Base-by-base conservation (phyloP, 371 early-diverging fungal species). In the Rhizopus delemar region DNA sequence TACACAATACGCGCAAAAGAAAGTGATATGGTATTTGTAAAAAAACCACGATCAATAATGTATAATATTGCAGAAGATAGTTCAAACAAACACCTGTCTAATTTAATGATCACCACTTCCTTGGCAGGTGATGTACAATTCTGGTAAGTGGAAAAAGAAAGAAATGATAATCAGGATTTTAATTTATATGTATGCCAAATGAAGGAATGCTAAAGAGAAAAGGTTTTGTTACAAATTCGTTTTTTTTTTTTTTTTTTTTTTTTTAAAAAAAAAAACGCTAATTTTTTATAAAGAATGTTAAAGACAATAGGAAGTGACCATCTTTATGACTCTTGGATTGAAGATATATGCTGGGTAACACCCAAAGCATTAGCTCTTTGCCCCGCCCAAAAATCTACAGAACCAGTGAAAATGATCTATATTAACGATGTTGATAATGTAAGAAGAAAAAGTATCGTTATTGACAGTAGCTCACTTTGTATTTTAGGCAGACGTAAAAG, bases 91-190 rank as follows among this genome's bases (percentile, higher is more conserved):
- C 53, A 55, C 0, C 50, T 74, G 50, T 36, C 53, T 32, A 60
- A 77, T 49, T 13, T 73, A 2, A 53, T 77, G 72, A 62, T 74
- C 11, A 35, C 72, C 0, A 67, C 77, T 1, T 64, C 66, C 0
- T 38, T 77, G 16, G 68, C 67, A 41, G 77, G 77, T 11, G 71
- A 75, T 29, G 58, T 72, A 13, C 70, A 72, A 7, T 72, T 72
- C 32, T 76, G 76, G 76, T 66, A 70, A 58, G 38, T n/a, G 29
- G 11, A 28, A 16, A 22, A 6, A 22, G 16, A 7, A 49, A 31
- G 35, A 35, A 34, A 41, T 22, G 22, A 22, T 22, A 22, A 1
- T 22, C 5, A 6, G 39, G 39, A 38, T 38, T 32, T 29, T n/a
- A 45, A 33, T 32, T 46, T 33, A 9, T 35, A 13, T 45, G 28